Base-by-base conservation (phyloP, 345 rosid genomes). In the Jatropha curcas region DNA sequence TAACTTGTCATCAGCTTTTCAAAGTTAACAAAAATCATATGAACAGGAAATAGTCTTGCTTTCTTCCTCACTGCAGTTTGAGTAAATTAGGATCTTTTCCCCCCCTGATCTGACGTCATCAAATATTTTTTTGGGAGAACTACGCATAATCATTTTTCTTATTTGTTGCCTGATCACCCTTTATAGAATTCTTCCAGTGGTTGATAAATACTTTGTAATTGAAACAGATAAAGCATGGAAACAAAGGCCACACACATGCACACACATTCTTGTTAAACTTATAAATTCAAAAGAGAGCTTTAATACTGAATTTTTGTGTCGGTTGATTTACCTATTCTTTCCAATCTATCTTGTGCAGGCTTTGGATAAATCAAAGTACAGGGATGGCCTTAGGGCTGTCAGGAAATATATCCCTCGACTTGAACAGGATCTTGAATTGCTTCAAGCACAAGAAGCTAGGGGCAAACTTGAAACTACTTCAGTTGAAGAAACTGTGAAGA, bases 381-480 rank as follows among this genome's bases (percentile, higher is more conserved):
- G 94, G 71, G 99, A 95, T 67, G 92, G 87, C 3, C 91, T 95
- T 50, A 86, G 93, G 60, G 92, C 94, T n/a, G 85, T 95, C 28
- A 82, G 91, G 77, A 88, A 81, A 80, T 76, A 84, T 69, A 89
- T 92, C 41, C 97, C 97, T n/a, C 83, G 88, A 77, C 98, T 94
- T 58, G 86, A 90, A 73, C 97, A 86, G 81, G 98, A 94, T 60
- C 89, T 92, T 37, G 88, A 81, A 81, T 83, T 94, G 82, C 88
- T 87, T 73, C 85, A 68, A 66, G 92, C 88, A 24, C 92, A 84
- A 76, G 74, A 84, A 76, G 74, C 79, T 75, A 76, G 80, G 33
- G 45, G 66, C 1, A 80, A 77, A 68, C 69, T 71, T 65, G 86
- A 83, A 35, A 61, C 65, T 12, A 71, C 71, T 61, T 60, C 50